Base-by-base conservation (phyloP, 345 rosid genomes). In the Gossypium bickii region DNA sequence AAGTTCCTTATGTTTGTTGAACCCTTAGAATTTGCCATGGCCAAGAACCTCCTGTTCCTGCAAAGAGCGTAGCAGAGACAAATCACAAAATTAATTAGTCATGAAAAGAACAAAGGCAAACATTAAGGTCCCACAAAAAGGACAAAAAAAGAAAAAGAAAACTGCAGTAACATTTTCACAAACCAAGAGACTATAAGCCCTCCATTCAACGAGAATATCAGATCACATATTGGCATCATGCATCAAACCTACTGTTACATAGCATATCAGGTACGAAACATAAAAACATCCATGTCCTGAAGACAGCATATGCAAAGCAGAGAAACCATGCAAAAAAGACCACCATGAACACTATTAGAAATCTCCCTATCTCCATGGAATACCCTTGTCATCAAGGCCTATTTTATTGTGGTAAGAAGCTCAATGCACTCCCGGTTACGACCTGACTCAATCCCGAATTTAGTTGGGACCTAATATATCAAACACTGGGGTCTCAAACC, bases 11-110 rank as follows among this genome's bases (percentile, higher is more conserved):
- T 71, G 80, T 82, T 87, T 71, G 94, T 81, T 75, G 97, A 89
- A 24, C 97, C 97, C 66, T 86, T 93, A 49, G 97, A 89, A 84
- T 86, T 87, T 48, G 87, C 83, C 99, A 93, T 95, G 55, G 77
- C 70, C 74, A 82, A 84, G n/a, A 65, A 61, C 57, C 65, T 79
- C 45, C 76, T 62, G 41, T 69, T 76, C 82, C 90, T 85, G 80
- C 64, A 77, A 81, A 78, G 11, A 29, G 1, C 38, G 76, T 41
- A 80, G 45, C 16, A 66, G 27, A 66, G 16, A 9, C 5, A 4
- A 58, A 64, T 43, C 48, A 45, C n/a, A 43, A 27, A 20, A 67
- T 29, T 13, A 22, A 72, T 12, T 38, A 73, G 59, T 22, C 41
- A 52, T 62, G 47, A 43, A 12, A 56, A 47, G 24, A 77, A 60